Evolutionary conservation across 1,284 basidiomycete species (phyloP), one percentile per base, ranked within the genome.

Genomic region (Puccinia coronata): DNA sequence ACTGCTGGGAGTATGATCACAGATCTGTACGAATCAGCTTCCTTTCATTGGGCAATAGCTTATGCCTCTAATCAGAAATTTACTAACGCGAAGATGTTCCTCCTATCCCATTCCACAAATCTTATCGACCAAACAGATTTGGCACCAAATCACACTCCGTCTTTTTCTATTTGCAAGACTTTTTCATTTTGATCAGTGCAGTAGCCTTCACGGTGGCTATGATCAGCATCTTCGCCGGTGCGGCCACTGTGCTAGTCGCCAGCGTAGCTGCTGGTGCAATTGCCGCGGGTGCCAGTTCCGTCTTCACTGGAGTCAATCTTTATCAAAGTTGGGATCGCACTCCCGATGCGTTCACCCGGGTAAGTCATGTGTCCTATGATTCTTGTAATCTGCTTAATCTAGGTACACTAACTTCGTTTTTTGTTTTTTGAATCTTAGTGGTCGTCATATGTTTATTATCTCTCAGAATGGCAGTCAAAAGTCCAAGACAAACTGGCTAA

Each of bases 381-480:
- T n/a, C n/a, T n/a, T n/a, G n/a, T n/a, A n/a, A n/a, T n/a, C n/a
- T n/a, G n/a, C n/a, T n/a, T n/a, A n/a, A n/a, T n/a, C 47, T n/a
- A 65, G 4, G 1, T 2, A 31, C 28, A 23, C 61, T 25, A 41
- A 12, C 5, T 55, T 59, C n/a, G 18, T n/a, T 36, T 43, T 23
- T 67, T 5, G 1, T 67, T 8, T 39, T 34, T 11, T 70, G 12
- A 4, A 53, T 9, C 36, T 12, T 39, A 80, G 79, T 80, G 79
- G 79, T 80, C 79, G n/a, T 63, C 43, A 49, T 80, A 80, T 43
- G 71, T 23, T 55, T 73, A 80, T 47, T 80, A 80, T 39, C 69
- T 80, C n/a, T 72, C 79, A 18, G 69, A 73, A 31, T 80, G 79
- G 79, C 79, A 80, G 74, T 73, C 79, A 2, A 80, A 80, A 73